A percentile compares a stretch with the other conserved stretches of the same genome.
These are phyloP conservation scores for Aureobasidium sp. DNA, from an alignment of 2,329 filamentous ascomycete species.

Conservation along the genomic window DNA sequence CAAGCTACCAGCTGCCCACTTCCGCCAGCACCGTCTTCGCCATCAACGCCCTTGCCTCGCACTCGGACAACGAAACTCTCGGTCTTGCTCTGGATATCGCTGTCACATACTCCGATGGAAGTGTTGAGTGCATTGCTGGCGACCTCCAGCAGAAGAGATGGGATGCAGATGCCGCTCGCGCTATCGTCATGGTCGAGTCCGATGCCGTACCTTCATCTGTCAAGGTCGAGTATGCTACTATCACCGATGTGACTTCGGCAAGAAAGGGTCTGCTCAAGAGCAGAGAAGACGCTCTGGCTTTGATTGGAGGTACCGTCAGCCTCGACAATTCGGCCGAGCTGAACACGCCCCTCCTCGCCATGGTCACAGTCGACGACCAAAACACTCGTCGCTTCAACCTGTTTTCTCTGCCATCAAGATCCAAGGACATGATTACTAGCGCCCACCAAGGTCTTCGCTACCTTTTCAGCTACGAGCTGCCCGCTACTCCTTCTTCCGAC, in stretches of 20 bases:
- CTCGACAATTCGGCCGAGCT: constrained; percentile 26
- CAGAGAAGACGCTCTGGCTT: constrained; percentile 36
- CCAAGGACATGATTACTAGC: constrained; percentile 14
- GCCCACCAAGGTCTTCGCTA: constrained; percentile 16
- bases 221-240: constrained; percentile 20
- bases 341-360: constrained; percentile 29
- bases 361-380: constrained; percentile 21
- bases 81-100: constrained; percentile 18
- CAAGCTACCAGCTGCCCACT: constrained; percentile 10
- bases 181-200: neutral
- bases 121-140: constrained; percentile 24
- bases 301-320: constrained; percentile 26
- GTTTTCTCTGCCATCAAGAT: constrained; percentile 14
- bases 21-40: constrained; percentile 30
- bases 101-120: constrained; percentile 24
- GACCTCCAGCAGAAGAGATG: constrained; percentile 23
- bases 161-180: constrained; percentile 8
- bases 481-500: neutral
- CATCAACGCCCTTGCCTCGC: constrained; percentile 24
- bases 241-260: constrained; percentile 30
- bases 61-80: constrained; percentile 5
- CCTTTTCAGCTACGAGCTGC: constrained; percentile 21
- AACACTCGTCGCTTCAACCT: constrained; percentile 9
- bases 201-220: neutral
- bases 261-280: constrained; percentile 36